Evolutionary conservation across 2,329 filamentous ascomycete species (phyloP), one percentile per base, ranked within the genome.

Genomic region (Alternaria sp.): DNA sequence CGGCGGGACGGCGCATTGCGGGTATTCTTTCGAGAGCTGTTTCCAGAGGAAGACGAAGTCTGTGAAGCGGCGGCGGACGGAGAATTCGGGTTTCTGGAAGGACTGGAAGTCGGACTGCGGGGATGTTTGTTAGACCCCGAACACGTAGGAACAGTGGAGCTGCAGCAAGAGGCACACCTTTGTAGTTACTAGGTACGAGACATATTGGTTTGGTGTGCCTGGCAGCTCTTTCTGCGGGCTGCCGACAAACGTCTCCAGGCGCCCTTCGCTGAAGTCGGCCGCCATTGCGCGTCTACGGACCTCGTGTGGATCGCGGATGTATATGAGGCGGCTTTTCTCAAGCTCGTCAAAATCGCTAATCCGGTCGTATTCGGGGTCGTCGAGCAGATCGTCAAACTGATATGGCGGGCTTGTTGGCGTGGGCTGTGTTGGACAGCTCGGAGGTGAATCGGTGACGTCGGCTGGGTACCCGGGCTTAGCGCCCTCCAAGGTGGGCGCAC

Each of bases 11-110:
- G 96, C 96, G 80, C 92, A 93, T 83, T 93, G 92, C 63, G 94
- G 93, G 75, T 93, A 98, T 79, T 97, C 94, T 78, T 90, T 90
- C 67, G 87, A 89, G 55, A 99, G 89, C 30, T 92, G 90, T 82
- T 97, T 97, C 84, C 93, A 97, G 66, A 99, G 89, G 79, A 97
- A 99, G 71, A 96, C 91, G 78, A 99, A 99, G 83, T 99, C 96
- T 72, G 95, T 98, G 82, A 97, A 99, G 75, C 96, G 93, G 71
- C 96, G 89, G 66, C 96, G 92, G 66, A 97, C 91, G 25, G 87
- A 86, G 66, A 93, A 94, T 20, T 90, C 89, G 37, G 92, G 85
- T 78, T 90, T 93, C 79, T 96, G 91, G 81, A 98, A 99, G 68
- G 94, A 92, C 71, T 94, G 90, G 82, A 98, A 98, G 73, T 96